A percentile compares a stretch with the other conserved stretches of the same genome.
These are phyloP conservation scores for Aspergillus fischeri DNA, from an alignment of 2,329 filamentous ascomycete genomes.

Conservation along the genomic window DNA sequence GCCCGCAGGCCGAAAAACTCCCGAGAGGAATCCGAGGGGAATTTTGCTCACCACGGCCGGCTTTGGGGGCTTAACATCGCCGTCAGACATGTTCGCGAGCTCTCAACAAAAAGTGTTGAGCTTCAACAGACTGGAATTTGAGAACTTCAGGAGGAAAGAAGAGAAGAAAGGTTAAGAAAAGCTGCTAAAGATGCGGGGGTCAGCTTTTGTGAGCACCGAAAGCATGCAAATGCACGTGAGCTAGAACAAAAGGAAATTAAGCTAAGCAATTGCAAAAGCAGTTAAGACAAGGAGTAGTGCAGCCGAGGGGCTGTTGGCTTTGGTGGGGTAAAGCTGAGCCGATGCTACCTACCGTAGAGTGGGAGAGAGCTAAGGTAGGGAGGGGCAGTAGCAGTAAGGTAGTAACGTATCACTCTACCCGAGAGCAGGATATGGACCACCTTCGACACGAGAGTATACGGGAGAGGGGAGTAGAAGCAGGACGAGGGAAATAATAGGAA, in stretches of 20 bases:
- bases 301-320: background rate
- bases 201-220: background rate
- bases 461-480: conserved; percentile 1
- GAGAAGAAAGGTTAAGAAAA: background rate
- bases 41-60: conserved; percentile 38
- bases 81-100: conserved; percentile 35
- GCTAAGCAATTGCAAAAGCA: conserved; percentile 5
- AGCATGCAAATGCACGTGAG: conserved; percentile 10
- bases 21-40: background rate
- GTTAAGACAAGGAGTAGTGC: background rate
- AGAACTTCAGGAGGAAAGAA: background rate
- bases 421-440: conserved; percentile 2
- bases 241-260: conserved; percentile 10
- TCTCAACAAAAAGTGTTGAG: background rate
- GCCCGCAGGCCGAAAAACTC: conserved; percentile 1
- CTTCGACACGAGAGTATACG: background rate
- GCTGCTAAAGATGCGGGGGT: background rate
- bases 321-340: background rate
- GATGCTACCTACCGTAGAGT: background rate
- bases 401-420: background rate
- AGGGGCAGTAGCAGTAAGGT: background rate
- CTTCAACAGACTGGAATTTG: conserved; percentile 1
- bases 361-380: conserved; percentile 1
- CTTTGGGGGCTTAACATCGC: conserved; percentile 29
- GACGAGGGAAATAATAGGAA: conserved; percentile 1